Conservation (phyloP, 1,284 basidiomycete genomes). For the Pterulicium gracile region DNA sequence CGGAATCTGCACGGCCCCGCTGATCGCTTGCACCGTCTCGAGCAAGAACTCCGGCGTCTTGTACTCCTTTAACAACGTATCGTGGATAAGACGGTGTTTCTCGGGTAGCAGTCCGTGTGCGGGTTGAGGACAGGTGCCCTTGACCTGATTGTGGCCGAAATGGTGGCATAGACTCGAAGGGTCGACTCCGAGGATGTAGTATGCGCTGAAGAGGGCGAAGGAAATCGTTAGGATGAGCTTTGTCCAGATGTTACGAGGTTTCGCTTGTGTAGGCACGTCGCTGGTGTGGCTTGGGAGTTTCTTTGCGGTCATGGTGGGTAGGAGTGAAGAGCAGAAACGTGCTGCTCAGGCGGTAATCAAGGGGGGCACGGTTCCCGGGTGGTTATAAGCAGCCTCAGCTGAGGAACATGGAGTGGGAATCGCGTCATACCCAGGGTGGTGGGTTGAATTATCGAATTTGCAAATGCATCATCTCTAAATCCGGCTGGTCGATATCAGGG, state of each 20-base stretch:
- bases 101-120: background rate
- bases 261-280: too few species aligned
- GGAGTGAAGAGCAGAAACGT: too few species aligned
- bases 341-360: too few species aligned
- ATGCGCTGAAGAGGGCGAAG: background rate
- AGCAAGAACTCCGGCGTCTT: background rate
- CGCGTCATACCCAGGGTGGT: too few species aligned
- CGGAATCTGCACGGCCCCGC: constrained; percentile 1
- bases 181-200: background rate
- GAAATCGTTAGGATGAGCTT: background rate
- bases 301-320: too few species aligned
- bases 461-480: too few species aligned
- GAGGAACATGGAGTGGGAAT: too few species aligned
- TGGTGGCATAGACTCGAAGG: background rate
- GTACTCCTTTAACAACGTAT: background rate
- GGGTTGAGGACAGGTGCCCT: background rate
- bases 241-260: background rate
- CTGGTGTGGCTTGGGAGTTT: too few species aligned
- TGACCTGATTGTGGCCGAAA: background rate
- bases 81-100: background rate
- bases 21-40: background rate
- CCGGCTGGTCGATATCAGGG: too few species aligned
- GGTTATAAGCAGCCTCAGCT: too few species aligned
- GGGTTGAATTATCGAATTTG: too few species aligned
- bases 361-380: too few species aligned